Evolutionary conservation across 2,329 filamentous ascomycete species (phyloP).

Genomic region (Lachnellula occidentalis): DNA sequence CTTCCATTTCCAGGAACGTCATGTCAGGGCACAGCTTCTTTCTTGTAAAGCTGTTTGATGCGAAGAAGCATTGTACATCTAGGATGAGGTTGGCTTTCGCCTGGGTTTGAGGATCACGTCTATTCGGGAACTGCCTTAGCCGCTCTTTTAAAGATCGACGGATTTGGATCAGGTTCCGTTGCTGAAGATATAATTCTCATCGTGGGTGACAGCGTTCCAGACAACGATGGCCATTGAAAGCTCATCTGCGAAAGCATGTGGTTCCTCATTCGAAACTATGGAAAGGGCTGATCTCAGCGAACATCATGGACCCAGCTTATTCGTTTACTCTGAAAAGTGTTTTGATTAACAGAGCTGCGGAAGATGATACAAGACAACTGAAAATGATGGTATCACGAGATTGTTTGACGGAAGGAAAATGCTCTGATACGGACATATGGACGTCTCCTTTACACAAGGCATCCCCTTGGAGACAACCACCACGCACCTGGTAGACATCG

Average conservation of each 20-base stretch:
- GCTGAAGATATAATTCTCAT: slow-evolving; percentile 64
- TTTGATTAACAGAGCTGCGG: not conserved
- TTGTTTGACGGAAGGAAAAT: not conserved
- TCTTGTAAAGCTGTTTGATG: too few relatives aligned
- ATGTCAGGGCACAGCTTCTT: too few relatives aligned
- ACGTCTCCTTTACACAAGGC: too few relatives aligned
- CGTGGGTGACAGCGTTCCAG: slow-evolving; percentile 53
- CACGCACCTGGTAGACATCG: not conserved
- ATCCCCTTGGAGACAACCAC: not conserved
- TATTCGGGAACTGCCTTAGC: too few relatives aligned
- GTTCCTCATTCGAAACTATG: not conserved
- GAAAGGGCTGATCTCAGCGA: not conserved
- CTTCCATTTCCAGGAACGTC: too few relatives aligned
- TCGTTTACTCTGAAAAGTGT: not conserved
- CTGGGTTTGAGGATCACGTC: too few relatives aligned
- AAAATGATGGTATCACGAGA: not conserved
- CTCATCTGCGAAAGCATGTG: slow-evolving; percentile 33
- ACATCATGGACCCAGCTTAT: not conserved
- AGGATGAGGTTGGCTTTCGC: too few relatives aligned
- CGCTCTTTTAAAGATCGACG: not conserved
- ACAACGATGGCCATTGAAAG: slow-evolving; percentile 50
- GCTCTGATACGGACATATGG: not conserved
- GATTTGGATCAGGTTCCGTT: slow-evolving; percentile 56
- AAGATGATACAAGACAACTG: not conserved
- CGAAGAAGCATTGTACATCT: too few relatives aligned